A percentile compares a stretch with the other conserved stretches of the same genome.
These are phyloP conservation scores for Periglandula ipomoeae DNA, from an alignment of 2,329 filamentous ascomycete species.

Conservation along the genomic window DNA sequence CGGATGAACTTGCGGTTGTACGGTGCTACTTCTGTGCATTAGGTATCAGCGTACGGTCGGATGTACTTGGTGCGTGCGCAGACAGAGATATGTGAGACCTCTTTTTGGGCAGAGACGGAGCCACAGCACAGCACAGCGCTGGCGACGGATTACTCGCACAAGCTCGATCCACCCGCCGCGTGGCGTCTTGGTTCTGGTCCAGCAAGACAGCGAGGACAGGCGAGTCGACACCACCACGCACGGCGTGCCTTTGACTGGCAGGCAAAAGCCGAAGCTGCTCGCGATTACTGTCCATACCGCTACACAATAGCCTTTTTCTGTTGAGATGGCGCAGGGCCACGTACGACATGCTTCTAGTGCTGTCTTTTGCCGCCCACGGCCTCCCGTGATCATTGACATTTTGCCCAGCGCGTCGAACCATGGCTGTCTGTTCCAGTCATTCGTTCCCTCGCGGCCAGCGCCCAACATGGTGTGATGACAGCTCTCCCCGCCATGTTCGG, in stretches of 20 bases:
- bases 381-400: too few relatives aligned
- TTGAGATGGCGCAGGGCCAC: not conserved
- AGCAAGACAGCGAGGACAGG: not conserved
- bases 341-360: too few relatives aligned
- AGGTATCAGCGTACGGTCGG: too few relatives aligned
- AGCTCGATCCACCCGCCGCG: not conserved
- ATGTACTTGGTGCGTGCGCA: too few relatives aligned
- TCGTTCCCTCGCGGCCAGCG: not conserved
- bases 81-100: too few relatives aligned
- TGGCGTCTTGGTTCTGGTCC: conserved; percentile 8
- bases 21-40: too few relatives aligned
- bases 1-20: too few relatives aligned
- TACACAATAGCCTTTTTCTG: too few relatives aligned
- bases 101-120: too few relatives aligned
- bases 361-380: too few relatives aligned
- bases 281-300: not conserved
- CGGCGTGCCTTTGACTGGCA: not conserved
- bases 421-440: not conserved
- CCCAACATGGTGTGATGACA: not conserved
- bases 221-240: not conserved
- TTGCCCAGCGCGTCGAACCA: not conserved
- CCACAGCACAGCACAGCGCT: not conserved
- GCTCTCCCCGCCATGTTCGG: not conserved
- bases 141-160: not conserved
- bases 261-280: not conserved